phyloP scores from a whole-genome alignment of 371 early-diverging fungal species.

The Fennellomyces sp. region DNA sequence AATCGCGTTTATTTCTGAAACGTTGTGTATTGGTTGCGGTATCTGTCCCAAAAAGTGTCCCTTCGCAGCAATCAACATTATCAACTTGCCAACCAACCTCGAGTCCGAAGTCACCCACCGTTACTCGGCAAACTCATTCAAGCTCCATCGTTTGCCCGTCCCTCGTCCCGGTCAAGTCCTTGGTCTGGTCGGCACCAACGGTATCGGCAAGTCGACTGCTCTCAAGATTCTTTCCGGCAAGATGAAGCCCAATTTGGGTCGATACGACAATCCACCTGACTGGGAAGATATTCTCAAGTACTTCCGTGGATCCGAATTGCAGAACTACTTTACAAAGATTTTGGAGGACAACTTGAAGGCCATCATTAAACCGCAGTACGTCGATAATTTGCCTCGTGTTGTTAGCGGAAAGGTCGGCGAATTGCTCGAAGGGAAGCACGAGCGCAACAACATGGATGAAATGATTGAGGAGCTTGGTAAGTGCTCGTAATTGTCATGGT shows the following conservation, averaged over 20 bases:
- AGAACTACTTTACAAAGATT: conserved; percentile 99
- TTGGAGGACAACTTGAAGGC: conserved; percentile 96
- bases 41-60: conserved; percentile 99
- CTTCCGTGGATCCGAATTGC: conserved; percentile 99
- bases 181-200: conserved; percentile 99
- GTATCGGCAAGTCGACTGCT: conserved; percentile 98
- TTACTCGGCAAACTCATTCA: conserved; percentile 99
- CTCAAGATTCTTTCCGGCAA: conserved; percentile 97
- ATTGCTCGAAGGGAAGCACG: conserved; percentile 77
- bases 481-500: too few relatives aligned
- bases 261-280: conserved; percentile 88
- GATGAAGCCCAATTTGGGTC: conserved; percentile 98
- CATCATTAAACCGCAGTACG: conserved; percentile 98
- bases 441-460: conserved; percentile 73
- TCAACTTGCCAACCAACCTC: conserved; percentile 99
- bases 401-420: conserved; percentile 85
- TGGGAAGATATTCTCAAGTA: conserved; percentile 97
- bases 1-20: conserved; percentile 95
- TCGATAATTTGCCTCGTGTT: conserved; percentile 93
- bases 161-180: conserved; percentile 98
- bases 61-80: conserved; percentile 97
- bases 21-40: conserved; percentile 99
- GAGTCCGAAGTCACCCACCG: conserved; percentile 97
- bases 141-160: conserved; percentile 98
- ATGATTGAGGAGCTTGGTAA: conserved; percentile 78